Base-by-base conservation (phyloP, 2,329 filamentous ascomycete genomes). In the Aspergillus sp. region DNA sequence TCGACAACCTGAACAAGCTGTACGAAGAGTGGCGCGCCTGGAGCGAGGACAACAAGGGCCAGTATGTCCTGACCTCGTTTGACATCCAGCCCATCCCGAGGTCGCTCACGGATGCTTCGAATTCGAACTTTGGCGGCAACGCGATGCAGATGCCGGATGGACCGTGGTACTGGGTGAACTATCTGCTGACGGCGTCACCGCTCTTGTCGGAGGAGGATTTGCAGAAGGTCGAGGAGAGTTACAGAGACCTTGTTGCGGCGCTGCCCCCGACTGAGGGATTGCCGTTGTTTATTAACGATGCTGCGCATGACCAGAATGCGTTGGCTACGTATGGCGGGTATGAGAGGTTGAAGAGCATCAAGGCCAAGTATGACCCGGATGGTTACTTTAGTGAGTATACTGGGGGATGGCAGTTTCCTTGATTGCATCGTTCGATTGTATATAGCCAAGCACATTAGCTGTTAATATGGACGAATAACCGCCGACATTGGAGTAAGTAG, bases 91-190 rank as follows among this genome's bases (percentile, higher is more conserved):
- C 55, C 1, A 17, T 57, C 11, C 55, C 55, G 20, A 48, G 42
- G 13, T 48, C 55, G 13, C 30, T 57, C 12, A 57, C 55, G 12
- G 55, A 57, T 20, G 55, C 55, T 1, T 49, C 44, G 4, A 57
- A 53, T 11, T n/a, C 43, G 5, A 38, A 53, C 17, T 44, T 49
- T 5, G 55, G 55, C 11, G 55, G 55, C 3, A 56, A 56, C 13
- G 48, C 55, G 1, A 56, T 56, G 55, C 55, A 52, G 22, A 56
- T 56, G 55, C 55, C 55, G 3, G 55, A 56, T 20, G 55, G 55
- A 11, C 55, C 55, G 13, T 56, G 48, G 48, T 56, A 48, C 42
- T 56, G 55, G 55, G 42, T 56, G 5, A 56, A 56, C 7, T 56
- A 52, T 17, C 48, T 56, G 12, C 43, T 56, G 4, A 56, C 55